phyloP scores from a whole-genome alignment of 768 basidiomycete genomes.

The Agaricus sinodeliciosus region DNA sequence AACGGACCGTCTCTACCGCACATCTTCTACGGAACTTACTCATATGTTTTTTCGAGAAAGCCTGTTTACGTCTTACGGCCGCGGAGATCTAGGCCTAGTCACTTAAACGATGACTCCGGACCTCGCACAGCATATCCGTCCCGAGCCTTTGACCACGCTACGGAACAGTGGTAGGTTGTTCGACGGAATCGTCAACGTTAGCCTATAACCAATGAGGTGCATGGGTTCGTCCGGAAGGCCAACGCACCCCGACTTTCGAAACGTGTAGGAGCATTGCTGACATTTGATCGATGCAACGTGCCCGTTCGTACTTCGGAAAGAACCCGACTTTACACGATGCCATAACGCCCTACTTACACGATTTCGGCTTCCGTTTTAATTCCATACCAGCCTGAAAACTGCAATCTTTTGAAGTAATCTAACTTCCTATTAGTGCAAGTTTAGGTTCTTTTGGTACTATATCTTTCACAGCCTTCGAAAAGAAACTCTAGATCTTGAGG shows the following conservation, averaged over 20 bases:
- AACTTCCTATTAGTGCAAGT: too few species aligned
- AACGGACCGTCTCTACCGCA: background rate
- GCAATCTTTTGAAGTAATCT: too few species aligned
- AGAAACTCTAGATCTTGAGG: background rate
- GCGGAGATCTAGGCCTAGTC: background rate
- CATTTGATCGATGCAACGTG: conserved; percentile 12
- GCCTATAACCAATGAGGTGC: too few species aligned
- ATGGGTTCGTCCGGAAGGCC: too few species aligned
- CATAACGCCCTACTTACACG: conserved; percentile 3
- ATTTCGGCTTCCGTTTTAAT: conserved; percentile 7
- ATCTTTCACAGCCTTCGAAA: background rate
- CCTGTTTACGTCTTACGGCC: background rate
- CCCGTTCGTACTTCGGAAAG: background rate
- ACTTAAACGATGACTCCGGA: too few species aligned
- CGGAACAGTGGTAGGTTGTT: too few species aligned
- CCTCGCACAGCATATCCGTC: too few species aligned
- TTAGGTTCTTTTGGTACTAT: background rate
- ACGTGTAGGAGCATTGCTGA: conserved; percentile 10
- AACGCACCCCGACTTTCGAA: conserved; percentile 1
- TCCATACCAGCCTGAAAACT: background rate
- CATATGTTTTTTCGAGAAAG: background rate
- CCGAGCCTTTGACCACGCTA: too few species aligned
- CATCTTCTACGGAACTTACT: background rate
- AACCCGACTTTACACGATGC: background rate
- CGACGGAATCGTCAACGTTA: too few species aligned